Evolutionary conservation across 2,329 filamentous ascomycete species (phyloP).

Genomic region (Aspergillus sp.): DNA sequence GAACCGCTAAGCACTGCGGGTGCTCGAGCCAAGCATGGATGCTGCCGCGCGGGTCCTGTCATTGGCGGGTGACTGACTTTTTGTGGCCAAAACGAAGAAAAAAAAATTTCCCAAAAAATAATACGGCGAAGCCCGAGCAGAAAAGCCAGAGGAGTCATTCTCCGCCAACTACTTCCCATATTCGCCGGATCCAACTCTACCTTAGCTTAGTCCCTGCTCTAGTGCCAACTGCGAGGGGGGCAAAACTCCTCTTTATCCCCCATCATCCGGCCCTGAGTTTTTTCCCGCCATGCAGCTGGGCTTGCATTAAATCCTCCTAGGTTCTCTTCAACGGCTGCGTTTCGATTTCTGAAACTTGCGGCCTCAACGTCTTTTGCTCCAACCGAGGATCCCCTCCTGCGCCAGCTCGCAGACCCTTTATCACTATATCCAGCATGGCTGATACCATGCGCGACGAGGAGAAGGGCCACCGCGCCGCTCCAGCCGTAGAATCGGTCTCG

Average conservation of each 20-base stretch:
- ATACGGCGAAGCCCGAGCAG: neutral
- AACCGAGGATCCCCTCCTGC: neutral
- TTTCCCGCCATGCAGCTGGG: neutral
- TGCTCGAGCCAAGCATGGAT: neutral
- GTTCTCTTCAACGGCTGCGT: neutral
- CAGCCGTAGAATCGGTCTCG: neutral
- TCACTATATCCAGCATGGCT: constrained; percentile 1
- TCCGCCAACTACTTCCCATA: neutral
- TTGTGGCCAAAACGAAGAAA: neutral
- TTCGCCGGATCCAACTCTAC: neutral
- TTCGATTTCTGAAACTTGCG: neutral
- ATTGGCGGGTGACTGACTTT: neutral
- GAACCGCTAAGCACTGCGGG: constrained; percentile 5
- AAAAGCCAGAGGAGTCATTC: neutral
- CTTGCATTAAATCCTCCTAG: neutral
- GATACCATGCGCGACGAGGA: constrained; percentile 5
- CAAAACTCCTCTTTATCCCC: neutral
- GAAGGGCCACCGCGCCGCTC: constrained; percentile 2
- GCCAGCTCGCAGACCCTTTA: neutral
- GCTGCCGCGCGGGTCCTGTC: constrained; percentile 1
- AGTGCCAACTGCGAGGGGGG: neutral
- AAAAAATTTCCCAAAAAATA: neutral
- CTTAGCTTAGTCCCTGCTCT: neutral
- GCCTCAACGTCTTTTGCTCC: neutral
- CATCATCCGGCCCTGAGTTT: neutral